Base-by-base conservation (phyloP, 352 stramenopile genomes). In the Globisporangium sylvaticum region DNA sequence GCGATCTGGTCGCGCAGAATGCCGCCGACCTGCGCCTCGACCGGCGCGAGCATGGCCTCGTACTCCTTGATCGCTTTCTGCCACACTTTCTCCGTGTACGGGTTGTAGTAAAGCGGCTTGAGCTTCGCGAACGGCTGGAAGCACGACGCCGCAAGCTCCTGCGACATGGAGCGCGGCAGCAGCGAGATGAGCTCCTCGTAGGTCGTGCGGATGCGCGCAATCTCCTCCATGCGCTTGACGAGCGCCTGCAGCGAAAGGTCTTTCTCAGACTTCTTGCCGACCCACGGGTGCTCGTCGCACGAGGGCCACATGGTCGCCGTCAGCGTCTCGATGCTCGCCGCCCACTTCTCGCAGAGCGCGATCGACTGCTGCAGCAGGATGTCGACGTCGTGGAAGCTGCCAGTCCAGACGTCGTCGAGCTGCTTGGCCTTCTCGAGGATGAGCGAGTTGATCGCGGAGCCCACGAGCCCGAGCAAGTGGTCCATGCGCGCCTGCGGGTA, bases 401-500 rank as follows among this genome's bases (percentile, higher is more conserved):
- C 78, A 2, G 75, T 84, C 90, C 91, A 97, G 0, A 97, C 76
- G 57, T 91, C 46, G n/a, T 46, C 55, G 24, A 61, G 55, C 55
- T 61, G 55, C 8, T 78, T 70, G 5, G 77, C 79, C 15, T 87
- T 81, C 4, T 76, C 78, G 2, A 90, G 52, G n/a, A 93, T 74
- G 34, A 91, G 91, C 12, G 67, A 73, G 64, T 91, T 94, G 57
- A 98, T 78, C 2, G 86, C 87, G 1, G 70, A 70, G 7, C 79
- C 82, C 0, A 98, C 84, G 32, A 96, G 82, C 0, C 90, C 85
- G 3, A 98, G 76, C 10, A 98, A 39, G 62, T 97, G 90, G 52
- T 89, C 75, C 92, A 98, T 98, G 29, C 92, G 78, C 0, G 62
- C 48, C 68, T 98, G 91, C 0, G 92, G 90, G 68, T 96, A 98